Conservation (phyloP, 1,284 basidiomycete species). For the Malassezia pachydermatis region DNA sequence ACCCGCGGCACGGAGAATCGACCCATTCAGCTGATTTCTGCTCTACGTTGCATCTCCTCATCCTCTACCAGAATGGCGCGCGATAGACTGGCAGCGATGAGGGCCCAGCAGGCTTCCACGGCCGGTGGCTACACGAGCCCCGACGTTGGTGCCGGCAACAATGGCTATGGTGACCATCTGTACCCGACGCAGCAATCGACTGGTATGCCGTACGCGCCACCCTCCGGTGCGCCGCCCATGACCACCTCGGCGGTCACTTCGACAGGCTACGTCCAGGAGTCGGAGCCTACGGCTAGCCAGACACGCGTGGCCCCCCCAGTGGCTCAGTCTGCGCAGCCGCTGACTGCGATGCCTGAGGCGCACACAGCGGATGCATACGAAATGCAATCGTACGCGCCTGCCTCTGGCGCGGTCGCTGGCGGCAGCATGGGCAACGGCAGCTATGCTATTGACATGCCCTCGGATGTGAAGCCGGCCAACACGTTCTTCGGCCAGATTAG, state of each 20-base stretch:
- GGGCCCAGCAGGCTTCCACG: constrained; percentile 33
- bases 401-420: constrained; percentile 12
- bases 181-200: constrained; percentile 39
- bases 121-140: constrained; percentile 37
- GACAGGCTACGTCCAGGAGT: not conserved
- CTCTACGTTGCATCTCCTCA: no score
- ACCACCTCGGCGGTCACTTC: not conserved
- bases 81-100: constrained; percentile 30
- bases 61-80: constrained; percentile 22
- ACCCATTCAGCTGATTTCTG: no score
- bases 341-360: constrained; percentile 6
- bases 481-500: constrained; percentile 43
- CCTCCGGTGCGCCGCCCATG: constrained; percentile 26
- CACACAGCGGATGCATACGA: not conserved
- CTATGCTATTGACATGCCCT: constrained; percentile 13
- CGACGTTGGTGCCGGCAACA: constrained; percentile 27
- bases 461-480: constrained; percentile 8
- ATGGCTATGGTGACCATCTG: constrained; percentile 46
- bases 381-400: not conserved
- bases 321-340: no score
- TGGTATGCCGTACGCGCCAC: constrained; percentile 12
- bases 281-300: constrained; percentile 6
- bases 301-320: no score
- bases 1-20: no score
- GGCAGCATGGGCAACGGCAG: not conserved